Evolutionary conservation across 805 yeast genomes (phyloP).

Genomic region (Monosporozyma aerobia): DNA sequence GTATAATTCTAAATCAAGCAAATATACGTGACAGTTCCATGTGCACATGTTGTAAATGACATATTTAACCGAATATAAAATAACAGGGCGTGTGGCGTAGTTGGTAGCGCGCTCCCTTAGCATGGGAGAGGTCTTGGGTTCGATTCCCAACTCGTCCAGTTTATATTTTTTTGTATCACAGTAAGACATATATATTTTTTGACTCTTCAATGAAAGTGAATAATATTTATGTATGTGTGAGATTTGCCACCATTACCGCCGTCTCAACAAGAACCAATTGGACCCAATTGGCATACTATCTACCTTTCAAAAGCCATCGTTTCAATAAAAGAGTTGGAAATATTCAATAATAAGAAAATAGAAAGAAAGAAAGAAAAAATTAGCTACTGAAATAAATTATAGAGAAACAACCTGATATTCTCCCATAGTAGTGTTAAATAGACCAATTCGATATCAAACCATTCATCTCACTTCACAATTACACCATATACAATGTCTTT

Average conservation of each 20-base stretch:
- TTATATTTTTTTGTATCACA: conserved; percentile 5
- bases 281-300: neutral
- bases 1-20: too few relatives aligned
- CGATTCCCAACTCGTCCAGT: conserved; percentile 71
- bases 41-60: neutral
- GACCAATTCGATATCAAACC: neutral
- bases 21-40: neutral
- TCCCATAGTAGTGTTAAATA: neutral
- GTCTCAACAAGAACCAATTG: neutral
- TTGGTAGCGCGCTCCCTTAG: conserved; percentile 77
- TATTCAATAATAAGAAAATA: too few relatives aligned
- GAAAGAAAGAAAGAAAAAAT: neutral
- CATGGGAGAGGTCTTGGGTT: conserved; percentile 76
- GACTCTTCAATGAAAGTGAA: neutral
- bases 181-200: neutral
- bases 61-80: neutral
- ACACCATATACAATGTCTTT: conserved; percentile 21
- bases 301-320: neutral
- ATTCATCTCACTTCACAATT: neutral
- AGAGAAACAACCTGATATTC: neutral
- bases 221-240: too few relatives aligned
- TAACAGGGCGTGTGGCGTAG: conserved; percentile 66
- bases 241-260: neutral
- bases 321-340: neutral
- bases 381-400: neutral